phyloP scores from a whole-genome alignment of 2,329 filamentous ascomycete genomes.

The Trichoderma hamatum region DNA sequence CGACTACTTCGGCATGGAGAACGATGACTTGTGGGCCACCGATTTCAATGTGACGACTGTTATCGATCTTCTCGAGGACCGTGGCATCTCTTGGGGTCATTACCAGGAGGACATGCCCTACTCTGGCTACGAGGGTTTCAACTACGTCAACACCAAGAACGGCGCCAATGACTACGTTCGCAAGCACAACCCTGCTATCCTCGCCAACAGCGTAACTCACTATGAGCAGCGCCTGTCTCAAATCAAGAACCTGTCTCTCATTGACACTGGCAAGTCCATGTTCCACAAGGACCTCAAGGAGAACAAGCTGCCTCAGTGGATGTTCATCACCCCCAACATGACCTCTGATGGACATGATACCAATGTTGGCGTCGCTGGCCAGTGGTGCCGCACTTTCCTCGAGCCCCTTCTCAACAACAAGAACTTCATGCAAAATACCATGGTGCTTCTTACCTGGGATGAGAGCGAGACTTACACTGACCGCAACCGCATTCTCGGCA shows the following conservation, averaged over 20 bases:
- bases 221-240: conserved; percentile 62
- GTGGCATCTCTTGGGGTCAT: conserved; percentile 67
- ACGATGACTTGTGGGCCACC: conserved; percentile 65
- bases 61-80: conserved; percentile 68
- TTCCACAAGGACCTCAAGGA: conserved; percentile 69
- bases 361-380: conserved; percentile 67
- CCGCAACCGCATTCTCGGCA: conserved; percentile 69
- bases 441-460: conserved; percentile 78
- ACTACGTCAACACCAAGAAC: conserved; percentile 66
- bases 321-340: conserved; percentile 75
- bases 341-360: conserved; percentile 77
- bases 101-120: conserved; percentile 82
- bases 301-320: conserved; percentile 69
- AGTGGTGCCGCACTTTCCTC: conserved; percentile 70
- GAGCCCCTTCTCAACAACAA: conserved; percentile 68
- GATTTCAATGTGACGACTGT: conserved; percentile 66
- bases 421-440: conserved; percentile 74
- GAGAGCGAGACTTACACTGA: conserved; percentile 71
- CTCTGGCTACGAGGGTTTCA: conserved; percentile 68
- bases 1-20: conserved; percentile 73
- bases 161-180: conserved; percentile 76
- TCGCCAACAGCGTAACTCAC: conserved; percentile 66
- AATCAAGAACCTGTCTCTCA: conserved; percentile 69
- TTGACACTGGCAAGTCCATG: conserved; percentile 48
- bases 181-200: conserved; percentile 73